Evolutionary conservation across 768 basidiomycete species (phyloP).

Genomic region (Boletus patriciae): DNA sequence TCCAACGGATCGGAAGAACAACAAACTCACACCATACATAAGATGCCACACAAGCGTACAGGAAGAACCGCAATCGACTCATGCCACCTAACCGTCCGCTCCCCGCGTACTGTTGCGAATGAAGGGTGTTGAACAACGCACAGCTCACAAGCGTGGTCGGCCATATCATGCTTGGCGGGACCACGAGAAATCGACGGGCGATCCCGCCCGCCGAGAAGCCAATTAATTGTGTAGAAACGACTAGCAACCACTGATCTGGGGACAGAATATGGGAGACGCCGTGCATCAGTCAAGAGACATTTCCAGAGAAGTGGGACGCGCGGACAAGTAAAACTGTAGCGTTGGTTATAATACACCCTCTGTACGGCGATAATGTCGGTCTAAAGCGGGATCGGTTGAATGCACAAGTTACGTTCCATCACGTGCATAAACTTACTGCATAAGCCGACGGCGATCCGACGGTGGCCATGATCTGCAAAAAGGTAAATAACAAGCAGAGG

Average conservation of each 20-base stretch:
- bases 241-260: conserved; percentile 75
- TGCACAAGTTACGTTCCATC: background rate
- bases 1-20: background rate
- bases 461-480: conserved; percentile 49
- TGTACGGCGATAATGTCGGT: conserved; percentile 79
- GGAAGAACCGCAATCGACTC: conserved; percentile 76
- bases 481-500: conserved; percentile 22
- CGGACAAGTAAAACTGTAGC: conserved; percentile 60
- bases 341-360: conserved; percentile 67
- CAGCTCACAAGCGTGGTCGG: conserved; percentile 73
- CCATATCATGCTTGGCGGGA: conserved; percentile 65
- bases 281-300: background rate
- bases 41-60: conserved; percentile 58
- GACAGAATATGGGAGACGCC: background rate
- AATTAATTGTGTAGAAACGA: conserved; percentile 74
- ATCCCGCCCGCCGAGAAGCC: conserved; percentile 84
- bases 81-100: conserved; percentile 62
- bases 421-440: conserved; percentile 39
- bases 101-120: conserved; percentile 66
- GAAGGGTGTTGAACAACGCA: conserved; percentile 75
- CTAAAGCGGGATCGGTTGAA: conserved; percentile 15
- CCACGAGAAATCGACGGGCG: conserved; percentile 71
- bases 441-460: conserved; percentile 64
- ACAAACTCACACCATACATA: conserved; percentile 55
- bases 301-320: background rate